Evolutionary conservation across 345 rosid species (phyloP).

Genomic region (Rhizophora mangle): DNA sequence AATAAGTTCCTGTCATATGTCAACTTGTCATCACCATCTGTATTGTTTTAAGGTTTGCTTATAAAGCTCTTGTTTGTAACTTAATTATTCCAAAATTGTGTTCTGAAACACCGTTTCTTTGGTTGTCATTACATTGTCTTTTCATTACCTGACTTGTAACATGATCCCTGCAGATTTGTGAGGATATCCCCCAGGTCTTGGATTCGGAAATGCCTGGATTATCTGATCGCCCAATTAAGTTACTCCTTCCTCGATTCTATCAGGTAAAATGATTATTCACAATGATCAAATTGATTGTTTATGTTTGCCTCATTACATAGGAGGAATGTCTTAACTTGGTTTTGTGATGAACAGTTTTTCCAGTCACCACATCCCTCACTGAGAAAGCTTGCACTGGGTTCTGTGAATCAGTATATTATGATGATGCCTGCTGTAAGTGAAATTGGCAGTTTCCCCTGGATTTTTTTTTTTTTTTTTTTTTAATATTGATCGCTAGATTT

Average conservation of each 20-base stretch:
- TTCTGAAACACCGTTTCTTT: background rate
- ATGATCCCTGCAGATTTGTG: slow-evolving; percentile 63
- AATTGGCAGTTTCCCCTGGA: slow-evolving; percentile 5
- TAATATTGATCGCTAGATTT: slow-evolving; percentile 4
- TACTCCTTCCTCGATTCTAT: slow-evolving; percentile 71
- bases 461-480: slow-evolving; percentile 6
- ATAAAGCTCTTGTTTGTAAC: too few relatives aligned
- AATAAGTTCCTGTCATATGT: too few relatives aligned
- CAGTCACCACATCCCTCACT: slow-evolving; percentile 80
- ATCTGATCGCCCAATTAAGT: slow-evolving; percentile 78
- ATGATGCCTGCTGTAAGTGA: slow-evolving; percentile 94
- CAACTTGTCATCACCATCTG: too few relatives aligned
- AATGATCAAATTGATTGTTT: background rate
- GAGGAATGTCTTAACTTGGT: slow-evolving; percentile 4
- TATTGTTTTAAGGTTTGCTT: too few relatives aligned
- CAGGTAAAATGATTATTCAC: slow-evolving; percentile 47
- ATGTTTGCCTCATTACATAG: background rate
- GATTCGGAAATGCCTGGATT: slow-evolving; percentile 86
- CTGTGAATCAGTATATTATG: slow-evolving; percentile 82
- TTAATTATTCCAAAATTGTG: background rate
- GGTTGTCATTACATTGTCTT: background rate
- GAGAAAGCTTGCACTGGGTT: slow-evolving; percentile 81
- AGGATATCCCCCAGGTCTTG: slow-evolving; percentile 85
- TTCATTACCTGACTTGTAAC: background rate
- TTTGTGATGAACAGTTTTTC: slow-evolving; percentile 64